A percentile compares a stretch with the other conserved stretches of the same genome.
Evolutionary conservation across 108 stramenopile genomes (phyloP).

Genomic region (Nitzschia sp.): DNA sequence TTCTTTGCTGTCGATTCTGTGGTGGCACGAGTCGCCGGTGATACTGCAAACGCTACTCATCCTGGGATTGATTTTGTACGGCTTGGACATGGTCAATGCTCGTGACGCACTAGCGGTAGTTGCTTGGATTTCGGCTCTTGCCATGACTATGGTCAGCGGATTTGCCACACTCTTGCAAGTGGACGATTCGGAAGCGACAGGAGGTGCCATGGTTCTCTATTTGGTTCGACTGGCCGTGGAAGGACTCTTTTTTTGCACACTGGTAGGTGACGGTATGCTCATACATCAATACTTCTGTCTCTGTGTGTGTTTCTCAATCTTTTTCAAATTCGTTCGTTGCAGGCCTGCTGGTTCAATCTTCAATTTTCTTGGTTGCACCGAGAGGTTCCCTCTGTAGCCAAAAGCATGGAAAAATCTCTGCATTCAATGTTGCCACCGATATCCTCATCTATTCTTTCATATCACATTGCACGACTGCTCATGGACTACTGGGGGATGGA

Average conservation of each 20-base stretch:
- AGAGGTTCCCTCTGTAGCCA: conserved; percentile 43
- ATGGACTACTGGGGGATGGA: conserved; percentile 52
- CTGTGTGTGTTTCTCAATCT: neutral
- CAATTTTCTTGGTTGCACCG: conserved; percentile 57
- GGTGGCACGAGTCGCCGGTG: conserved; percentile 53
- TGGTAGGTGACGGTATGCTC: conserved; percentile 23
- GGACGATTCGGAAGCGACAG: conserved; percentile 25
- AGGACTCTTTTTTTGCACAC: conserved; percentile 22
- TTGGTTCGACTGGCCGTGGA: conserved; percentile 28
- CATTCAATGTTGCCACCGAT: conserved; percentile 58
- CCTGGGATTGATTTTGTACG: conserved; percentile 48
- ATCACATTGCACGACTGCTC: conserved; percentile 24
- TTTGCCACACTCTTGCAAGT: conserved; percentile 40
- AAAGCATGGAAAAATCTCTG: conserved; percentile 47
- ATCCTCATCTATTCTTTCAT: conserved; percentile 44
- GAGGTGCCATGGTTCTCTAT: conserved; percentile 20
- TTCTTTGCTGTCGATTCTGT: conserved; percentile 49
- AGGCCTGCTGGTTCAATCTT: conserved; percentile 60
- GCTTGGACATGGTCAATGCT: conserved; percentile 63
- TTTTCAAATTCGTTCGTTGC: neutral
- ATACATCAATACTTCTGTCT: neutral
- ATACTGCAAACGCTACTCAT: conserved; percentile 45
- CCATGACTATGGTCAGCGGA: conserved; percentile 44
- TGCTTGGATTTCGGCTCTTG: conserved; percentile 54
- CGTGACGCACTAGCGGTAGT: conserved; percentile 38